Evolutionary conservation across 164 flowering plant genomes (phyloP).

Genomic region (Malania oleifera): DNA sequence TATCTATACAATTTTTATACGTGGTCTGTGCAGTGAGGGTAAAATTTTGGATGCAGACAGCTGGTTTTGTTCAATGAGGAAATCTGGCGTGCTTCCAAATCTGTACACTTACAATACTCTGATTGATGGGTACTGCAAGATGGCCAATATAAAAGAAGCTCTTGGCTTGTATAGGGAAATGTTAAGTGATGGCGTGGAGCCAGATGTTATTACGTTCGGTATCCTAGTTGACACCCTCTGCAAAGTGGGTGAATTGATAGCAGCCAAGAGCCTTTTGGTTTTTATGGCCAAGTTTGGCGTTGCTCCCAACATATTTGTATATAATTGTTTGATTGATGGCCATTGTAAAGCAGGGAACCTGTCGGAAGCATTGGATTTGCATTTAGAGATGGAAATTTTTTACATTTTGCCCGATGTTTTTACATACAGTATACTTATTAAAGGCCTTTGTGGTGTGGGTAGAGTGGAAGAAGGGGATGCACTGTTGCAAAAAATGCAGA

Average conservation of each 20-base stretch:
- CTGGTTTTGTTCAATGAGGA: constrained; percentile 42
- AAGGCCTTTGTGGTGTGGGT: constrained; percentile 44
- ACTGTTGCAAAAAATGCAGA: constrained; percentile 41
- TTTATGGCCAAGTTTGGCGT: constrained; percentile 50
- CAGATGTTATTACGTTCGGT: constrained; percentile 55
- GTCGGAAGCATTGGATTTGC: constrained; percentile 35
- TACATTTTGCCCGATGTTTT: constrained; percentile 42
- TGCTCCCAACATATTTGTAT: constrained; percentile 47
- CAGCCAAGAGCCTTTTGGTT: constrained; percentile 39
- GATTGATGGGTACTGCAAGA: constrained; percentile 64
- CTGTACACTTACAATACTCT: constrained; percentile 53
- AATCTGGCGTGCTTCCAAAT: constrained; percentile 47
- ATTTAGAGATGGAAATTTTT: constrained; percentile 40
- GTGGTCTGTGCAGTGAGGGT: constrained; percentile 43
- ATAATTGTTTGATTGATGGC: constrained; percentile 63
- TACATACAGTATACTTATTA: constrained; percentile 63
- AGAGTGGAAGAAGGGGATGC: constrained; percentile 43
- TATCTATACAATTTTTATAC: constrained; percentile 54
- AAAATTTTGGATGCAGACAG: constrained; percentile 41
- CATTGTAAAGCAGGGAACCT: constrained; percentile 31
- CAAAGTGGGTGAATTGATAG: constrained; percentile 41
- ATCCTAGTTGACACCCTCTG: constrained; percentile 51
- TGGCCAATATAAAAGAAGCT: constrained; percentile 27
- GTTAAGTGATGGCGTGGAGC: constrained; percentile 35
- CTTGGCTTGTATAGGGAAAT: constrained; percentile 45